phyloP scores from a whole-genome alignment of 2,329 filamentous ascomycete species.

The Penicillium brasilianum region DNA sequence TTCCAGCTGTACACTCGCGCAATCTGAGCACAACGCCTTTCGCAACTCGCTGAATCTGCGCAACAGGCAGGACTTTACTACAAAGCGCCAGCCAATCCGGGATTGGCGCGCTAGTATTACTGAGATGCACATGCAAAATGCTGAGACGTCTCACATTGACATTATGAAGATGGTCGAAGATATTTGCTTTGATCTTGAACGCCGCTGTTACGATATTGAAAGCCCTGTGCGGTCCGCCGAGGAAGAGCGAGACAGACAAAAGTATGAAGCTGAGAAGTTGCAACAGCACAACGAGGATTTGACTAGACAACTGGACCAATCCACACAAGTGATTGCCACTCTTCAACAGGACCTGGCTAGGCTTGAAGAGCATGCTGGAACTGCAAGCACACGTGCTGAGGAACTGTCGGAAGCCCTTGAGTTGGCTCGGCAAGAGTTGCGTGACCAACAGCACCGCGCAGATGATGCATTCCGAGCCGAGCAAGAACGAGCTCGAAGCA shows the following conservation, averaged over 20 bases:
- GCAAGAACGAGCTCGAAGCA: conserved; percentile 38
- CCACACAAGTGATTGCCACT: conserved; percentile 41
- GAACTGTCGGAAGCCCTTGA: conserved; percentile 42
- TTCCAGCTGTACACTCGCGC: conserved; percentile 26
- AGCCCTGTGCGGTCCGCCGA: conserved; percentile 55
- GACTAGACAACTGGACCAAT: conserved; percentile 44
- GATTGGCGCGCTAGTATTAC: conserved; percentile 58
- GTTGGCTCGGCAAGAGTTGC: conserved; percentile 44
- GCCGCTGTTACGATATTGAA: conserved; percentile 61
- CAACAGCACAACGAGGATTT: conserved; percentile 43
- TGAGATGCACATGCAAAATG: conserved; percentile 50
- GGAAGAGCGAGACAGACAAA: conserved; percentile 41
- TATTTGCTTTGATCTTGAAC: conserved; percentile 62
- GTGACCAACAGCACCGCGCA: conserved; percentile 40
- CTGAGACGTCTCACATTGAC: conserved; percentile 51
- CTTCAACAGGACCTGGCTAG: conserved; percentile 49
- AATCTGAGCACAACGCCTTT: conserved; percentile 15
- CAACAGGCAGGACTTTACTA: conserved; percentile 18
- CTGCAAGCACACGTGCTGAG: conserved; percentile 44
- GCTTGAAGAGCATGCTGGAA: conserved; percentile 45
- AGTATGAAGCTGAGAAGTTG: conserved; percentile 44
- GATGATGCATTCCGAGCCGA: conserved; percentile 35
- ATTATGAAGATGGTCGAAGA: conserved; percentile 57
- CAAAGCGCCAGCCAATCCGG: conserved; percentile 34
- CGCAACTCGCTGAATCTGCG: conserved; percentile 18